Percentiles rank a stretch among this genome's conserved stretches.
These are phyloP conservation scores for Gliomastix tumulicola DNA, from an alignment of 2,329 filamentous ascomycete genomes.

Conservation along the genomic window DNA sequence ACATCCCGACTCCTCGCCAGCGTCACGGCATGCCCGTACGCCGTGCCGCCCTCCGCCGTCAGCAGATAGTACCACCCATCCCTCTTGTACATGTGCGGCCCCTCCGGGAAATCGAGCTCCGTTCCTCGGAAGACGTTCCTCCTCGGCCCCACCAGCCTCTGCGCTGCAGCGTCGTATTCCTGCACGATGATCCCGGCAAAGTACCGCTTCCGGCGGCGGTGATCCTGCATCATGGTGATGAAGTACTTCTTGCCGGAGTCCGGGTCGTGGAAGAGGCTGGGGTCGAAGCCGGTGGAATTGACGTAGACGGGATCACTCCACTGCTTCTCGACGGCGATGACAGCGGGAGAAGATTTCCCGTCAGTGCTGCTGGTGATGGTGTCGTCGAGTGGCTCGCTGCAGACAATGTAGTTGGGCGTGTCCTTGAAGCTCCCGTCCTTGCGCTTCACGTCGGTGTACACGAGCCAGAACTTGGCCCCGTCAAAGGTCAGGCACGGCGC, in stretches of 20 bases:
- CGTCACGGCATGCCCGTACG: constrained; percentile 53
- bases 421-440: constrained; percentile 62
- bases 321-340: constrained; percentile 46
- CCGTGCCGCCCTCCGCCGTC: constrained; percentile 54
- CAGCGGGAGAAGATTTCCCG: too few relatives aligned
- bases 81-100: constrained; percentile 51
- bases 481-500: constrained; percentile 58
- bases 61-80: constrained; percentile 54
- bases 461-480: constrained; percentile 53
- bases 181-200: constrained; percentile 54
- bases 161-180: constrained; percentile 42
- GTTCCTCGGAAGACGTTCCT: constrained; percentile 51
- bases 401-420: constrained; percentile 57
- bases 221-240: constrained; percentile 50
- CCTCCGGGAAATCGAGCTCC: constrained; percentile 47
- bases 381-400: constrained; percentile 30
- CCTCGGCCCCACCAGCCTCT: constrained; percentile 45
- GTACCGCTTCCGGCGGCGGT: constrained; percentile 35
- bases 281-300: constrained; percentile 58
- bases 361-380: too few relatives aligned
- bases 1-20: constrained; percentile 43
- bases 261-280: constrained; percentile 51
- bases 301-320: constrained; percentile 55
- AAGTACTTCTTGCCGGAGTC: constrained; percentile 50
- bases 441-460: constrained; percentile 60